A percentile compares a stretch with the other conserved stretches of the same genome.
Evolutionary conservation across 2,329 filamentous ascomycete genomes (phyloP).

Genomic region (Xylaria sp.): DNA sequence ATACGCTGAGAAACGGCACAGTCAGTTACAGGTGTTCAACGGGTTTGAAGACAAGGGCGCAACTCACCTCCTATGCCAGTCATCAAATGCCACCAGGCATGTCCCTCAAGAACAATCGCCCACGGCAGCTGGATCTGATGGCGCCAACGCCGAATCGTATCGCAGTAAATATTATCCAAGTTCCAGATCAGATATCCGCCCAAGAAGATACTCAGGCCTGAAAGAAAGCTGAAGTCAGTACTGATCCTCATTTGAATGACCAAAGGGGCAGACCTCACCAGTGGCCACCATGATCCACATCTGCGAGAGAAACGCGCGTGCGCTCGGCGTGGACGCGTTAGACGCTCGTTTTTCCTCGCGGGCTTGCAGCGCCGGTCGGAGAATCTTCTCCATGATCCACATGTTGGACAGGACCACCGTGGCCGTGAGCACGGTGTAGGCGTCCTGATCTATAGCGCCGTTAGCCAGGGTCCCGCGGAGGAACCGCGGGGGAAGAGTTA

Average conservation of each 20-base stretch:
- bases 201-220: constrained; percentile 64
- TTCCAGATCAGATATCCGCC: constrained; percentile 73
- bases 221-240: background rate
- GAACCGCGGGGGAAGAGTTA: background rate
- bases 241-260: background rate
- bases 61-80: constrained; percentile 59
- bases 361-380: constrained; percentile 43
- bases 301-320: constrained; percentile 40
- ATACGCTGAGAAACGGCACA: constrained; percentile 49
- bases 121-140: constrained; percentile 68
- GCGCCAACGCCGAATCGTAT: constrained; percentile 58
- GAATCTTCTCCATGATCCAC: constrained; percentile 60
- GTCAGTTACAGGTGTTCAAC: constrained; percentile 10
- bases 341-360: constrained; percentile 46
- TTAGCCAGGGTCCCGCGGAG: constrained; percentile 1
- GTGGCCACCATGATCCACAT: constrained; percentile 72
- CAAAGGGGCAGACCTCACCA: constrained; percentile 34
- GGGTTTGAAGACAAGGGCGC: background rate
- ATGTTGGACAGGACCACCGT: constrained; percentile 67
- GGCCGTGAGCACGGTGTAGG: constrained; percentile 67
- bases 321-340: constrained; percentile 23
- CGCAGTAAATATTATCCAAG: constrained; percentile 72
- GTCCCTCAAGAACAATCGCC: constrained; percentile 58
- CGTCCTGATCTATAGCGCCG: constrained; percentile 34
- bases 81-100: constrained; percentile 66